Evolutionary conservation across 2,329 filamentous ascomycete genomes (phyloP).

Genomic region (Ophiocordyceps unilateralis): DNA sequence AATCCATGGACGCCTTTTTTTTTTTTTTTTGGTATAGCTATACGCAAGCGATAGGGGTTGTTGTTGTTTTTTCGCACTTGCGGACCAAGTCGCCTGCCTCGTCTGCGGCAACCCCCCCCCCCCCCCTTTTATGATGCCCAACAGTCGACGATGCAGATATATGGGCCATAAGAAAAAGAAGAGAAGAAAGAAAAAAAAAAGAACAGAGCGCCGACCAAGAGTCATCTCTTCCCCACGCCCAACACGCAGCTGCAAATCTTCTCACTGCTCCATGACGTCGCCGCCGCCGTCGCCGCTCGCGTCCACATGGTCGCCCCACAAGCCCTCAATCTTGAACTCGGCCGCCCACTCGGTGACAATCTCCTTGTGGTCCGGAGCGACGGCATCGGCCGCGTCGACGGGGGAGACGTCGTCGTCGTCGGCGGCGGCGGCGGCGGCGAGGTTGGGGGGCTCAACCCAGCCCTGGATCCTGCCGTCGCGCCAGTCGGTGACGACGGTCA

Average conservation of each 20-base stretch:
- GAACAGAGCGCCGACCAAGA: too few species aligned
- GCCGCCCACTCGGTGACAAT: constrained; percentile 87
- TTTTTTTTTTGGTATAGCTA: too few species aligned
- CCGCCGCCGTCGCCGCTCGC: constrained; percentile 9
- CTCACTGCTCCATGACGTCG: constrained; percentile 36
- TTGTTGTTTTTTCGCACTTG: too few species aligned
- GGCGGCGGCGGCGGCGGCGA: constrained; percentile 33
- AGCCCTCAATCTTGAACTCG: constrained; percentile 85
- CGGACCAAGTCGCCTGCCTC: too few species aligned
- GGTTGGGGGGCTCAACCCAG: constrained; percentile 63
- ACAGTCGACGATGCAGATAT: background rate
- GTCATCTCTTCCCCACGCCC: too few species aligned
- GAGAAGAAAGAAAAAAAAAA: background rate
- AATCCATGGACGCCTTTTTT: too few species aligned
- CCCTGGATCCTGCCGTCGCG: constrained; percentile 87
- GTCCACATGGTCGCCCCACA: constrained; percentile 55
- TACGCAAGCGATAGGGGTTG: too few species aligned
- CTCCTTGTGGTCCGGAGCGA: constrained; percentile 54
- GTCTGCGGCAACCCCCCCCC: too few species aligned
- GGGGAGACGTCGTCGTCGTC: constrained; percentile 19
- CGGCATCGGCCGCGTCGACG: constrained; percentile 23
- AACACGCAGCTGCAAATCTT: too few species aligned
- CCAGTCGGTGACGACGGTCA: constrained; percentile 93
- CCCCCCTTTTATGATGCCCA: background rate
- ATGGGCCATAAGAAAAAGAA: background rate